Conservation (phyloP, 2,329 filamentous ascomycete genomes). For the Fusarium goolgardi region DNA sequence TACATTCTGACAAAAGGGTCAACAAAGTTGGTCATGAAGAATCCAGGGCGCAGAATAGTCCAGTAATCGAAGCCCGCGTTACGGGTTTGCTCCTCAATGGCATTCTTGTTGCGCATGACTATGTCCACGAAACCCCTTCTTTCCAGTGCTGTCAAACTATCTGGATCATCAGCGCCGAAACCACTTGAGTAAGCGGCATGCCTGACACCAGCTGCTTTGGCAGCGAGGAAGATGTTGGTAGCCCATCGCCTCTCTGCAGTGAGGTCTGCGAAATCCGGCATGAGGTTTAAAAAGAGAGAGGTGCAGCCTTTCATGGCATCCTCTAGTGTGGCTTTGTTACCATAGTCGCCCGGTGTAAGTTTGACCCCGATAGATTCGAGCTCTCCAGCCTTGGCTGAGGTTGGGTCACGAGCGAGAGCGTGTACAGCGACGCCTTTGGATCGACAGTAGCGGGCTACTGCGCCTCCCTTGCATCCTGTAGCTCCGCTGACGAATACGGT, state of each 20-base stretch:
- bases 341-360: conserved; percentile 51
- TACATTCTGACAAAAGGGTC: conserved; percentile 56
- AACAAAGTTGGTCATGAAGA: conserved; percentile 65
- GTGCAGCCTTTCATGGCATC: conserved; percentile 48
- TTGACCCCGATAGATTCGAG: conserved; percentile 50
- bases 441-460: conserved; percentile 52
- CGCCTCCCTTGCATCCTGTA: conserved; percentile 56
- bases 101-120: conserved; percentile 54
- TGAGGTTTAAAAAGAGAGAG: conserved; percentile 52
- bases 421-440: conserved; percentile 49
- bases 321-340: conserved; percentile 48
- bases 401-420: conserved; percentile 50
- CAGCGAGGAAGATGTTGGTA: conserved; percentile 51
- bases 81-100: conserved; percentile 56
- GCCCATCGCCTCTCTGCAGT: conserved; percentile 48
- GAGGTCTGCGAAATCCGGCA: conserved; percentile 49
- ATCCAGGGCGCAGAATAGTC: conserved; percentile 62
- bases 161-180: conserved; percentile 48
- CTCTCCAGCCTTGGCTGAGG: conserved; percentile 47
- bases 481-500: conserved; percentile 55
- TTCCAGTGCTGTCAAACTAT: conserved; percentile 46
- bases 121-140: conserved; percentile 45
- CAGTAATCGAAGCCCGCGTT: conserved; percentile 55
- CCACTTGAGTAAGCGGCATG: conserved; percentile 54
- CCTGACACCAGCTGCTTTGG: conserved; percentile 52